A percentile compares a stretch with the other conserved stretches of the same genome.
These are phyloP conservation scores for Exophiala sp. DNA, from an alignment of 2,329 filamentous ascomycete genomes.

Conservation along the genomic window DNA sequence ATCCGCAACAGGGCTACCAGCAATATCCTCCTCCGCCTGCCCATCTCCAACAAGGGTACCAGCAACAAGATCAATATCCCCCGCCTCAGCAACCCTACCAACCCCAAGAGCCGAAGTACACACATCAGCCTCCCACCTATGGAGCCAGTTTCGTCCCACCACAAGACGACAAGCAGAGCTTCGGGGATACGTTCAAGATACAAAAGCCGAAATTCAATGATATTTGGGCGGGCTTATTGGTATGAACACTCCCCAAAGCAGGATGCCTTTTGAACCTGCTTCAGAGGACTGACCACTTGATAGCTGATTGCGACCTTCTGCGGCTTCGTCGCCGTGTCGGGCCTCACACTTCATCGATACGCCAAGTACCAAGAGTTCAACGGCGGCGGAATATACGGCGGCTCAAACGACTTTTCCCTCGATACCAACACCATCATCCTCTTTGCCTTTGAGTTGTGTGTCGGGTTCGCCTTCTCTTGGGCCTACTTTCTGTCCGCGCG, in stretches of 20 bases:
- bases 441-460: slow-evolving; percentile 69
- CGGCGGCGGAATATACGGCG: slow-evolving; percentile 68
- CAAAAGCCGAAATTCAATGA: slow-evolving; percentile 85
- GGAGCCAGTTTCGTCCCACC: slow-evolving; percentile 35
- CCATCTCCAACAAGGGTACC: slow-evolving; percentile 4
- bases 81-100: slow-evolving; percentile 11
- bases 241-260: slow-evolving; percentile 38
- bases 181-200: slow-evolving; percentile 76
- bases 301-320: slow-evolving; percentile 64
- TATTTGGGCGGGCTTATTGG: slow-evolving; percentile 76
- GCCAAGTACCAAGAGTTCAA: slow-evolving; percentile 56
- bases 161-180: slow-evolving; percentile 49
- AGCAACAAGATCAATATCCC: slow-evolving; percentile 15
- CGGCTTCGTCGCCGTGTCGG: slow-evolving; percentile 72
- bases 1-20: slow-evolving; percentile 19
- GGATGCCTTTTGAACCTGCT: neutral
- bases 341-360: slow-evolving; percentile 69
- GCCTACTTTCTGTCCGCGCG: slow-evolving; percentile 70
- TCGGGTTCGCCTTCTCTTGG: slow-evolving; percentile 69
- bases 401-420: slow-evolving; percentile 60
- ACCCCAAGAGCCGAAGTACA: slow-evolving; percentile 23
- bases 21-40: slow-evolving; percentile 16
- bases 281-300: neutral
- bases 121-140: slow-evolving; percentile 35
- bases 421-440: slow-evolving; percentile 80